Conservation (phyloP, 352 stramenopile species). For the Globisporangium cederbergense region DNA sequence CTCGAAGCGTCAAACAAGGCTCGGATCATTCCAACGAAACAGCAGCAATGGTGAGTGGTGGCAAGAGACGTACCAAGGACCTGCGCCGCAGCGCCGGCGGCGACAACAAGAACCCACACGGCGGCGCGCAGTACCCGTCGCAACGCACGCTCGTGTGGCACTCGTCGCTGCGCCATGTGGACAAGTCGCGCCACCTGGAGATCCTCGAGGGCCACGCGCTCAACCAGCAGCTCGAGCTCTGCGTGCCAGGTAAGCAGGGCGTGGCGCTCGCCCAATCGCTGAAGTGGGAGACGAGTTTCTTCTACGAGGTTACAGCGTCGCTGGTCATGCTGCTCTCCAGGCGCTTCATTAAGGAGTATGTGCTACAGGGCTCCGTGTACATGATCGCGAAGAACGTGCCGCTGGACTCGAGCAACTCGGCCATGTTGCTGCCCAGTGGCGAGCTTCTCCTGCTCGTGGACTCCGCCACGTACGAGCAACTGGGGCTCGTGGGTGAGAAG, state of each 20-base stretch:
- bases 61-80: slow-evolving; percentile 39
- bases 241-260: slow-evolving; percentile 35
- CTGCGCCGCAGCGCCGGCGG: slow-evolving; percentile 18
- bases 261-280: slow-evolving; percentile 39
- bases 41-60: slow-evolving; percentile 62
- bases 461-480: slow-evolving; percentile 57
- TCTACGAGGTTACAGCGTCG: slow-evolving; percentile 62
- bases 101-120: slow-evolving; percentile 12
- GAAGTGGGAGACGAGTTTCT: slow-evolving; percentile 81
- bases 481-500: slow-evolving; percentile 67
- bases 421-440: slow-evolving; percentile 58
- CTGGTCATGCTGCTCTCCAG: slow-evolving; percentile 54
- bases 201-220: slow-evolving; percentile 48
- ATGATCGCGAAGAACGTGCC: slow-evolving; percentile 80
- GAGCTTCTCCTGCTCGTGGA: slow-evolving; percentile 73
- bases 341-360: slow-evolving; percentile 60
- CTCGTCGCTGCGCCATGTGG: slow-evolving; percentile 35
- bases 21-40: not conserved
- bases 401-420: slow-evolving; percentile 55
- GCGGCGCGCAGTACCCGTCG: slow-evolving; percentile 21
- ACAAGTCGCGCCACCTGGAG: slow-evolving; percentile 41
- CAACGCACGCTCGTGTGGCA: slow-evolving; percentile 63
- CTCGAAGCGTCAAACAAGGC: slow-evolving; percentile 5
- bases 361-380: slow-evolving; percentile 44
- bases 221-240: slow-evolving; percentile 73